phyloP scores from a whole-genome alignment of 306 rosid genomes.

The Cucumis cinereus region DNA sequence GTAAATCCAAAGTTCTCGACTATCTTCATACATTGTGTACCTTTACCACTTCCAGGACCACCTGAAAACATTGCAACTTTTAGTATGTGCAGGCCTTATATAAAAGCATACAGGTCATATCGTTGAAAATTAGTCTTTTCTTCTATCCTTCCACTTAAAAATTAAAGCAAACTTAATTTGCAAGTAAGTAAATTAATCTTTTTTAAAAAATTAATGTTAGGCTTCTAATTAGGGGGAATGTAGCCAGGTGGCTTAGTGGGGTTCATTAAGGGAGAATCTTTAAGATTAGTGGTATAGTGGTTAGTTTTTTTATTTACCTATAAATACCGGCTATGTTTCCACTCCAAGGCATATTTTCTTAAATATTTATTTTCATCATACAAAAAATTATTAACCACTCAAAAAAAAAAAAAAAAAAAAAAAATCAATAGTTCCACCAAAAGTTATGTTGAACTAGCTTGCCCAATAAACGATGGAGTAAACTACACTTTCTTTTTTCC shows the following conservation, averaged over 20 bases:
- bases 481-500: not conserved
- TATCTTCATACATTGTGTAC: slow-evolving; percentile 79
- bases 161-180: too few species aligned
- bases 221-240: too few species aligned
- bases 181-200: too few species aligned
- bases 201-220: too few species aligned
- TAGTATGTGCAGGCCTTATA: not conserved
- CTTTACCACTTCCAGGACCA: slow-evolving; percentile 96
- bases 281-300: too few species aligned
- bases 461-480: not conserved
- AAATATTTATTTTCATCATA: not conserved
- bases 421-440: not conserved
- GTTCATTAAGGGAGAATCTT: too few species aligned
- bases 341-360: not conserved
- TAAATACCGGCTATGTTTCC: too few species aligned
- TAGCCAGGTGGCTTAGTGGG: too few species aligned
- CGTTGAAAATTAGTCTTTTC: not conserved
- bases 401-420: too few species aligned
- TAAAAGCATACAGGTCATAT: not conserved
- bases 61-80: slow-evolving; percentile 29
- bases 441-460: not conserved
- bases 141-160: not conserved
- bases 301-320: too few species aligned
- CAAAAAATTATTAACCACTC: not conserved
- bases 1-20: slow-evolving; percentile 71